phyloP scores from a whole-genome alignment of 495 filamentous ascomycete species.

The Neurospora sp. region DNA sequence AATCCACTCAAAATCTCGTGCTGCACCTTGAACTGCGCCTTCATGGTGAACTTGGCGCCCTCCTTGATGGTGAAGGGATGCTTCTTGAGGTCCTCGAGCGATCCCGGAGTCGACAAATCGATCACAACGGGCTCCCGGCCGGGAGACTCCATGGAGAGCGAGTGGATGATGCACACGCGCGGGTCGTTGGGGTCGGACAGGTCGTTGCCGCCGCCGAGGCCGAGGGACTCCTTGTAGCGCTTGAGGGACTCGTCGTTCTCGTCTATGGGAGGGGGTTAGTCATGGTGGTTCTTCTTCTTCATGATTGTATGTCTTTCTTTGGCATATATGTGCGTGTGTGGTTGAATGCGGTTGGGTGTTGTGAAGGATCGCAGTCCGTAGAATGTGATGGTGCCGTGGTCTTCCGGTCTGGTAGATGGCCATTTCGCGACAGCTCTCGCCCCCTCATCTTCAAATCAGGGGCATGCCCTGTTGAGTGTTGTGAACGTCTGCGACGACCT shows the following conservation, averaged over 20 bases:
- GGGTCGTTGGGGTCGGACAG: conserved; percentile 67
- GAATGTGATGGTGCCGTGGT: not conserved
- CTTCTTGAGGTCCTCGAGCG: conserved; percentile 62
- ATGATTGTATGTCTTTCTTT: too few species aligned
- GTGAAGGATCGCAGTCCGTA: not conserved
- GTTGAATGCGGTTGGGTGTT: not conserved
- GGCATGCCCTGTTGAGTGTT: not conserved
- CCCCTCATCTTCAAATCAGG: not conserved
- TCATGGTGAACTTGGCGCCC: conserved; percentile 84
- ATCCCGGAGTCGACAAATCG: conserved; percentile 56
- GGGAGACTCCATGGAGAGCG: conserved; percentile 69
- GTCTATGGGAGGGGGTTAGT: conserved; percentile 27
- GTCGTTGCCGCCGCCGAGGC: conserved; percentile 53
- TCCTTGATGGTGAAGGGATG: conserved; percentile 97
- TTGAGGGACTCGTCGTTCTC: conserved; percentile 82
- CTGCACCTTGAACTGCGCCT: conserved; percentile 85
- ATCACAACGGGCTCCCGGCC: conserved; percentile 77
- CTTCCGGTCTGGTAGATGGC: not conserved
- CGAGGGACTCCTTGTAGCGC: conserved; percentile 93
- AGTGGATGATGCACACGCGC: conserved; percentile 78
- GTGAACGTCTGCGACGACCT: not conserved
- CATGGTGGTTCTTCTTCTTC: conserved; percentile 7
- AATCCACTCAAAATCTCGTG: conserved; percentile 88
- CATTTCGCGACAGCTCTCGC: not conserved
- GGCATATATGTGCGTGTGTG: too few species aligned